These are phyloP conservation scores for Tricholoma matsutake DNA, from an alignment of 768 basidiomycete genomes.

Conservation along the genomic window DNA sequence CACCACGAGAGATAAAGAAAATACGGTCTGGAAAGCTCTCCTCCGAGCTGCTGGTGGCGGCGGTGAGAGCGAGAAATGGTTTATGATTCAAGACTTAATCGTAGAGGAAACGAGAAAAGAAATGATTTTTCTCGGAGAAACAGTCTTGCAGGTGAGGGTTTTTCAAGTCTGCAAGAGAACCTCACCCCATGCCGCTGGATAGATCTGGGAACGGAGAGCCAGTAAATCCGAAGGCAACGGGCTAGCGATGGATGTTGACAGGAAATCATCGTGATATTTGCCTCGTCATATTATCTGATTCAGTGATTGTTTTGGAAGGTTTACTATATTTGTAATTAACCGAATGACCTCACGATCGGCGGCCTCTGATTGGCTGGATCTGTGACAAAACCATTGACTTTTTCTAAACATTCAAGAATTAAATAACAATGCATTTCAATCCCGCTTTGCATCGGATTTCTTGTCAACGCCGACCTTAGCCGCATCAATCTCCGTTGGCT, in stretches of 20 bases:
- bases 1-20: constrained; percentile 91
- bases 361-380: background rate
- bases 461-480: constrained; percentile 1
- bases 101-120: constrained; percentile 96
- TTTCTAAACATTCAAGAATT: background rate
- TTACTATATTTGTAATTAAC: background rate
- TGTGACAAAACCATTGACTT: background rate
- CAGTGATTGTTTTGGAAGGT: background rate
- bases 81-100: constrained; percentile 93
- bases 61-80: constrained; percentile 90
- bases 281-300: background rate
- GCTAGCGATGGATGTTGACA: constrained; percentile 31
- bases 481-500: constrained; percentile 2
- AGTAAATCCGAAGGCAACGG: constrained; percentile 22
- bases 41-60: constrained; percentile 72
- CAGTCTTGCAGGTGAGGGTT: constrained; percentile 78
- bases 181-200: constrained; percentile 9
- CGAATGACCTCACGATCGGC: background rate
- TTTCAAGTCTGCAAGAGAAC: constrained; percentile 6
- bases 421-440: background rate
- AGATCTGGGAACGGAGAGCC: constrained; percentile 66
- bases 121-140: constrained; percentile 97
- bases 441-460: background rate
- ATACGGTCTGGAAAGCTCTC: constrained; percentile 91
- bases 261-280: constrained; percentile 14